Conservation (phyloP, 1,284 basidiomycete genomes). For the Ganoderma multipileum region DNA sequence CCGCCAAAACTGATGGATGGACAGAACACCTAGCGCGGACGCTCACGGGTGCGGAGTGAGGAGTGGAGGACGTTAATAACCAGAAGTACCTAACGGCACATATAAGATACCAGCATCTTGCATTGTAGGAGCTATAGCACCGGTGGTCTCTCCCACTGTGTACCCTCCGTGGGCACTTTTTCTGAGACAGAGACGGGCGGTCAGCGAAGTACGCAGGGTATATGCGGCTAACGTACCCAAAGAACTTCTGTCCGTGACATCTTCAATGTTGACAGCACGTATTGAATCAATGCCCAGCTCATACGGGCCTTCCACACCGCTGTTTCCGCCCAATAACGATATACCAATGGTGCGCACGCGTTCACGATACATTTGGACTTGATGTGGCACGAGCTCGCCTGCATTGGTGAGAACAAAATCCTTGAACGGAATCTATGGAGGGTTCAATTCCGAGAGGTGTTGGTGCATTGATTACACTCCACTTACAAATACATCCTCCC, state of each 20-base stretch:
- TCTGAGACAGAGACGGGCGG: slow-evolving; percentile 28
- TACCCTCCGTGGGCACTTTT: slow-evolving; percentile 39
- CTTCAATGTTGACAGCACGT: slow-evolving; percentile 63
- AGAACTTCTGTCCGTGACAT: slow-evolving; percentile 45
- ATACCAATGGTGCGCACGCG: slow-evolving; percentile 84
- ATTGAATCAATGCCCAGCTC: slow-evolving; percentile 81
- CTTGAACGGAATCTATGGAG: slow-evolving; percentile 75
- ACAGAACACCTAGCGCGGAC: neutral
- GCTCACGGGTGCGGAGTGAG: neutral
- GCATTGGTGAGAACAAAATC: slow-evolving; percentile 86
- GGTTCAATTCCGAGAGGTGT: neutral
- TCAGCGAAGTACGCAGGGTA: neutral
- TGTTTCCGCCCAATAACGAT: slow-evolving; percentile 82
- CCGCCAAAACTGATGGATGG: neutral
- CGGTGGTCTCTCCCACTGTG: slow-evolving; percentile 38
- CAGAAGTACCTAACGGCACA: neutral
- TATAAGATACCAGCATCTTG: neutral
- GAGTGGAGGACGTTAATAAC: neutral
- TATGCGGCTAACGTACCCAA: slow-evolving; percentile 42
- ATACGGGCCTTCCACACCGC: slow-evolving; percentile 71
- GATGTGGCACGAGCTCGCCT: slow-evolving; percentile 73
- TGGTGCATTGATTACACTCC: slow-evolving; percentile 38
- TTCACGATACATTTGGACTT: slow-evolving; percentile 79
- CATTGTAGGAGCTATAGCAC: slow-evolving; percentile 17
- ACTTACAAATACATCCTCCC: slow-evolving; percentile 84